These are phyloP conservation scores for Amesomyces nigricolor DNA, from an alignment of 2,329 filamentous ascomycete genomes.

Conservation along the genomic window DNA sequence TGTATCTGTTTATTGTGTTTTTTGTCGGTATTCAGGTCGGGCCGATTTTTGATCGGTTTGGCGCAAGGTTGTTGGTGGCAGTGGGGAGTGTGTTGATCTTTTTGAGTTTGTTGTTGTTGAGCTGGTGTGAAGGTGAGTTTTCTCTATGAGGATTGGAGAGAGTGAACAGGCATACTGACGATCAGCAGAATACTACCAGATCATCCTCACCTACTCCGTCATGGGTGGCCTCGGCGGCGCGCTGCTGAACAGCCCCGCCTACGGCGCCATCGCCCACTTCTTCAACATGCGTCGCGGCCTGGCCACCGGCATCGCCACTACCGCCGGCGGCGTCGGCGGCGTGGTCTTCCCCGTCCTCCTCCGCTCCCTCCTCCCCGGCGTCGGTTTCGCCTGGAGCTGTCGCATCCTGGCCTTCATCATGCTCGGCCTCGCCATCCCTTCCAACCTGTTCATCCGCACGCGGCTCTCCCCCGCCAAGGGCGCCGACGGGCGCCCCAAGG, in stretches of 20 bases:
- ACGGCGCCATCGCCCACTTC: slow-evolving; percentile 72
- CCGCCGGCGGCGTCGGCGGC: slow-evolving; percentile 65
- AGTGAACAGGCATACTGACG: not conserved
- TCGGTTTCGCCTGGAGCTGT: slow-evolving; percentile 46
- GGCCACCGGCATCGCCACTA: slow-evolving; percentile 76
- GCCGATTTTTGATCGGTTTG: slow-evolving; percentile 72
- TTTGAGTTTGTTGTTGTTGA: slow-evolving; percentile 59
- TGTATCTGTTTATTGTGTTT: slow-evolving; percentile 77
- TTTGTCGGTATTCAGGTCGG: slow-evolving; percentile 78
- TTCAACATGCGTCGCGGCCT: slow-evolving; percentile 69
- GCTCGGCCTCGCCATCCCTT: slow-evolving; percentile 41
- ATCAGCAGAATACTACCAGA: slow-evolving; percentile 63
- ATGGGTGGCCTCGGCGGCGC: slow-evolving; percentile 67
- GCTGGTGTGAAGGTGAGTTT: slow-evolving; percentile 53
- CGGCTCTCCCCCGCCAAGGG: slow-evolving; percentile 46
- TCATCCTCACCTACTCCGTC: slow-evolving; percentile 70
- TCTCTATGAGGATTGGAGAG: not conserved
- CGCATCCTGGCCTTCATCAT: slow-evolving; percentile 48
- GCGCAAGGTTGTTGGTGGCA: slow-evolving; percentile 61
- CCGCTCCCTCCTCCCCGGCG: slow-evolving; percentile 39
- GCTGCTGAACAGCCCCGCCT: slow-evolving; percentile 70
- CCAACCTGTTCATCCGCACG: slow-evolving; percentile 45
- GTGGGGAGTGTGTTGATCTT: slow-evolving; percentile 58
- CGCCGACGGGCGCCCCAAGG: slow-evolving; percentile 31
- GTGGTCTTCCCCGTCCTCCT: slow-evolving; percentile 53